Evolutionary conservation across 2,329 filamentous ascomycete species (phyloP).

Genomic region (Phaeosphaeria sp.): DNA sequence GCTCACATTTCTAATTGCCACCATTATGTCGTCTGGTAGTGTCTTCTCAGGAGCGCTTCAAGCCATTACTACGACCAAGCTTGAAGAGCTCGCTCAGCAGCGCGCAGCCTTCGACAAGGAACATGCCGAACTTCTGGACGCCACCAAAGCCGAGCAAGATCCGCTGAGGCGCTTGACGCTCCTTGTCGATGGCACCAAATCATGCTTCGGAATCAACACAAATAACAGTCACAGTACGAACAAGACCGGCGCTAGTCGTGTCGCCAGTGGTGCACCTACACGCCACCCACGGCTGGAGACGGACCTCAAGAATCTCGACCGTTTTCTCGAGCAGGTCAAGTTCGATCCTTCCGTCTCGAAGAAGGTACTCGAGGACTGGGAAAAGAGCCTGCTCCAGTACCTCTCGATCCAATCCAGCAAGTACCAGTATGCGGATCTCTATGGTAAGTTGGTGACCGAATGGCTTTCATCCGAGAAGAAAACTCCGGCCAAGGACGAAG

Average conservation of each 20-base stretch:
- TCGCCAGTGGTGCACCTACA: slow-evolving; percentile 21
- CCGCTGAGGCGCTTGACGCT: slow-evolving; percentile 30
- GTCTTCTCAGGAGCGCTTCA: slow-evolving; percentile 45
- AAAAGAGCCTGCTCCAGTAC: slow-evolving; percentile 36
- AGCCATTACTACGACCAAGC: slow-evolving; percentile 45
- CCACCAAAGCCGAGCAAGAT: slow-evolving; percentile 21
- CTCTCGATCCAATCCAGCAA: slow-evolving; percentile 46
- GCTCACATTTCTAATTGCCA: background rate
- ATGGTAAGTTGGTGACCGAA: slow-evolving; percentile 45
- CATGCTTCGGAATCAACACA: slow-evolving; percentile 34
- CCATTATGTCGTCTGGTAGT: slow-evolving; percentile 24
- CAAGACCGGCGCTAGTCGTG: slow-evolving; percentile 16
- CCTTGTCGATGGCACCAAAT: slow-evolving; percentile 39
- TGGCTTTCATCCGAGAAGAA: slow-evolving; percentile 42
- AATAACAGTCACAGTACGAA: slow-evolving; percentile 2
- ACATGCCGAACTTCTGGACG: slow-evolving; percentile 22
- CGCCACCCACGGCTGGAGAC: slow-evolving; percentile 31
- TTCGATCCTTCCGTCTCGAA: slow-evolving; percentile 46
- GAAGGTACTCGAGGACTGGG: slow-evolving; percentile 43
- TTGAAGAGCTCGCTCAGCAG: slow-evolving; percentile 47
- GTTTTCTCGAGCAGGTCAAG: slow-evolving; percentile 45
- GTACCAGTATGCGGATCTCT: slow-evolving; percentile 44
- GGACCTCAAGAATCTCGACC: slow-evolving; percentile 41
- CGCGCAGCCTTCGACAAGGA: slow-evolving; percentile 40
- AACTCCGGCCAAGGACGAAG: slow-evolving; percentile 15